phyloP scores from a whole-genome alignment of 345 rosid genomes.

The Eucalyptus sp. region DNA sequence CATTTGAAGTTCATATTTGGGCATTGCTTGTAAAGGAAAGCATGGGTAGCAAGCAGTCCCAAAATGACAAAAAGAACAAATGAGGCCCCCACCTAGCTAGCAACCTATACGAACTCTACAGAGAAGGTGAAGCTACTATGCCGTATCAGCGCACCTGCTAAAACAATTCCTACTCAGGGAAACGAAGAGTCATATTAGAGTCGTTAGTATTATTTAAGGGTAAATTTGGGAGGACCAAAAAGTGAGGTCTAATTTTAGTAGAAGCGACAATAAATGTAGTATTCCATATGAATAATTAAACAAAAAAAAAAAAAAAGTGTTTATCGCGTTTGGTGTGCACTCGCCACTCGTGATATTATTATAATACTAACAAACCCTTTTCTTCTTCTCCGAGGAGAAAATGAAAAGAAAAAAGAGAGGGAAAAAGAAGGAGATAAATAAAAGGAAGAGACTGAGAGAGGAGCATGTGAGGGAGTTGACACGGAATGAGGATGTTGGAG shows the following conservation, averaged over 20 bases:
- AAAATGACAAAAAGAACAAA: background rate
- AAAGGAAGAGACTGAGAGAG: background rate
- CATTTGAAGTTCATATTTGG: background rate
- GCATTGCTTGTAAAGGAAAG: background rate
- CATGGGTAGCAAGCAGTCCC: background rate
- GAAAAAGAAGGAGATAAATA: background rate
- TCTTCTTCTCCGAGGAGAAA: background rate
- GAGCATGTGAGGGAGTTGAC: background rate
- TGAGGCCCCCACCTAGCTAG: background rate
- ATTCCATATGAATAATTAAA: too few relatives aligned
- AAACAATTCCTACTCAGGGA: background rate
- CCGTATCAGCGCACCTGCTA: background rate
- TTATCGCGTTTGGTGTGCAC: background rate
- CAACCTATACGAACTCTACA: background rate
- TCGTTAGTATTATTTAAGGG: background rate
- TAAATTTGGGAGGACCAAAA: background rate
- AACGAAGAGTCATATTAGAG: background rate
- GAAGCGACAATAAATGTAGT: too few relatives aligned
- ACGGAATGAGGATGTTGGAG: slow-evolving; percentile 21
- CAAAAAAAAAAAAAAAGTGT: background rate
- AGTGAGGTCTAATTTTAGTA: background rate
- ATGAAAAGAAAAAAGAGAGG: background rate
- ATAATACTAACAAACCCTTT: background rate
- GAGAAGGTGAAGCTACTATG: background rate
- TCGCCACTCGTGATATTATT: background rate